phyloP scores from a whole-genome alignment of 78 protist genomes.

The Dictyostelium citrinum region DNA sequence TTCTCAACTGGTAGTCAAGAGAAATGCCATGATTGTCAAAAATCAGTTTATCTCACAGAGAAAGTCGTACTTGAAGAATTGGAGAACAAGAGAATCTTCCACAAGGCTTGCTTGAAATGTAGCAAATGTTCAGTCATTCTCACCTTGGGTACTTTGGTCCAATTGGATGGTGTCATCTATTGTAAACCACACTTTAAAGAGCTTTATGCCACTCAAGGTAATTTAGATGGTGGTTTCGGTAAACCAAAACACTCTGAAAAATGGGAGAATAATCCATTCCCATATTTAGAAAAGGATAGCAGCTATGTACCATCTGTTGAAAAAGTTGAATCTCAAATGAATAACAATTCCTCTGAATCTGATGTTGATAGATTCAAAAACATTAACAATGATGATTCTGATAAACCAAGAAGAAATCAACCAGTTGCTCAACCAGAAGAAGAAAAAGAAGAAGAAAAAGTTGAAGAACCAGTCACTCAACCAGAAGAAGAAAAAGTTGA shows the following conservation, averaged over 20 bases:
- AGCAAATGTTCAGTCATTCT: slow-evolving; percentile 29
- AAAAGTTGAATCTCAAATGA: slow-evolving; percentile 20
- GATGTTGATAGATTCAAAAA: slow-evolving; percentile 35
- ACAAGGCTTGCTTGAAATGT: slow-evolving; percentile 74
- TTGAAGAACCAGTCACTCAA: not conserved
- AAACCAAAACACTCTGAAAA: slow-evolving; percentile 42
- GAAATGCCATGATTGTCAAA: slow-evolving; percentile 59
- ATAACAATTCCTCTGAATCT: not conserved
- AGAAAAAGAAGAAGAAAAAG: not conserved
- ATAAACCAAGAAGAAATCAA: not conserved
- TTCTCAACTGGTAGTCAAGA: slow-evolving; percentile 9
- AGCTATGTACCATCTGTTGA: slow-evolving; percentile 64
- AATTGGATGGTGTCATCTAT: slow-evolving; percentile 61
- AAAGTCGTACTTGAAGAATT: slow-evolving; percentile 77
- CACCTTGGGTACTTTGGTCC: slow-evolving; percentile 39
- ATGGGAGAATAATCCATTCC: slow-evolving; percentile 73
- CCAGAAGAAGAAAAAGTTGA: not conserved
- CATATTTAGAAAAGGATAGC: slow-evolving; percentile 55
- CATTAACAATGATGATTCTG: not conserved
- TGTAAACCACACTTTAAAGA: slow-evolving; percentile 79
- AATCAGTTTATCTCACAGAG: slow-evolving; percentile 76
- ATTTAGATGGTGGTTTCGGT: slow-evolving; percentile 65
- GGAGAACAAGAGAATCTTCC: slow-evolving; percentile 58
- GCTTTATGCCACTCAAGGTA: slow-evolving; percentile 68
- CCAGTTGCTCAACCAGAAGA: not conserved